Evolutionary conservation across 1,284 basidiomycete species (phyloP).

Genomic region (Pseudozyma tsukubaensis): DNA sequence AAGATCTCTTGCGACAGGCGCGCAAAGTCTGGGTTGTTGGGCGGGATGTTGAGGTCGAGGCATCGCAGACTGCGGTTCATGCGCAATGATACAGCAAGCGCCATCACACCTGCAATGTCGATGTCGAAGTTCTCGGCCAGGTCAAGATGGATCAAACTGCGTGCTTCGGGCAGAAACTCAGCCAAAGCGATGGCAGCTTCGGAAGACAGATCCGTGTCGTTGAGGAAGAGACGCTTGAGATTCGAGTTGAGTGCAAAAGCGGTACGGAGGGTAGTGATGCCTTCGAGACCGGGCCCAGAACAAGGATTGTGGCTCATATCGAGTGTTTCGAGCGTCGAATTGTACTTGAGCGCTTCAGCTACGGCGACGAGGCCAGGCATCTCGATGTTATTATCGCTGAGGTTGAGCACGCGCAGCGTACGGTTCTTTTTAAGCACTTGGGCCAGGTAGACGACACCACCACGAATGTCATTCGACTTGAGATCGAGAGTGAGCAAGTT

Average conservation of each 20-base stretch:
- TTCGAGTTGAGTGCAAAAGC: conserved; percentile 93
- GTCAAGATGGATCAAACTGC: conserved; percentile 83
- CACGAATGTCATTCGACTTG: conserved; percentile 85
- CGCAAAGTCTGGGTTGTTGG: conserved; percentile 88
- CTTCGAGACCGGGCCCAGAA: conserved; percentile 84
- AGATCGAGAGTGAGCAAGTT: conserved; percentile 88
- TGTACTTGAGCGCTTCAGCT: conserved; percentile 95
- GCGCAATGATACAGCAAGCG: conserved; percentile 84
- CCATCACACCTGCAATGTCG: conserved; percentile 91
- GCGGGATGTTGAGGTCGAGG: conserved; percentile 88
- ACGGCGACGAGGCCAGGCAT: conserved; percentile 81
- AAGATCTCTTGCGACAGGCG: conserved; percentile 72
- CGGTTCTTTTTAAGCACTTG: conserved; percentile 95
- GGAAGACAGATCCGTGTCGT: conserved; percentile 82
- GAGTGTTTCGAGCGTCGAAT: conserved; percentile 90
- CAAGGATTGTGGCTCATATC: conserved; percentile 94
- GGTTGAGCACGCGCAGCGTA: conserved; percentile 90
- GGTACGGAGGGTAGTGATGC: conserved; percentile 74
- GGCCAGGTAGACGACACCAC: conserved; percentile 86
- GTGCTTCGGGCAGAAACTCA: conserved; percentile 92
- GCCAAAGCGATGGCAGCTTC: conserved; percentile 92
- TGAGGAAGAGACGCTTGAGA: conserved; percentile 90
- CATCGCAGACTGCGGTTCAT: conserved; percentile 86
- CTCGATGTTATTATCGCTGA: conserved; percentile 93
- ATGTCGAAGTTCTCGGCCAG: conserved; percentile 72